Conservation (phyloP, 2,329 filamentous ascomycete genomes). For the Didymella sp. region DNA sequence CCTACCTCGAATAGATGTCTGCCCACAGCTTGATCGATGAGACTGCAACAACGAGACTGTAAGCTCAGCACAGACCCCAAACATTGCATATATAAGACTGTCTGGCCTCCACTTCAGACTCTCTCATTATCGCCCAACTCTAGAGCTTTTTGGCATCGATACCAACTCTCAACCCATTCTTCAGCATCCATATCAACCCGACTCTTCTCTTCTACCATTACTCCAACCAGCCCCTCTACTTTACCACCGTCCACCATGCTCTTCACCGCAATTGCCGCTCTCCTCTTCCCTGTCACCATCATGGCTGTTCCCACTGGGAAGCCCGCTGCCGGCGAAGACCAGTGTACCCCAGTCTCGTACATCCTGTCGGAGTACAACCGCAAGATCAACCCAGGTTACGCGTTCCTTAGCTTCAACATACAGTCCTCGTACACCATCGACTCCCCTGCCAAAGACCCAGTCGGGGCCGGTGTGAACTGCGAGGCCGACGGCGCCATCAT, state of each 20-base stretch:
- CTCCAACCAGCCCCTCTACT: not conserved
- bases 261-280: conserved; percentile 14
- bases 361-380: conserved; percentile 35
- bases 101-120: not conserved
- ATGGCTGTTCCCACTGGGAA: conserved; percentile 25
- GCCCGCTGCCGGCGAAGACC: conserved; percentile 13
- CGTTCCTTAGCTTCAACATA: conserved; percentile 37
- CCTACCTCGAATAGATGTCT: not conserved
- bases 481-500: conserved; percentile 24
- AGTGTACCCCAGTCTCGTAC: conserved; percentile 36
- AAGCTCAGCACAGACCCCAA: conserved; percentile 8
- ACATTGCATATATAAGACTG: not conserved
- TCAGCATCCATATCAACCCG: conserved; percentile 5
- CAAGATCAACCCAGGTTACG: conserved; percentile 18
- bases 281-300: conserved; percentile 30
- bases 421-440: conserved; percentile 27
- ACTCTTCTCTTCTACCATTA: not conserved
- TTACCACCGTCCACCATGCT: conserved; percentile 20
- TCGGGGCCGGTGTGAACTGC: conserved; percentile 29
- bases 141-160: conserved; percentile 6
- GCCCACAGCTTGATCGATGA: not conserved
- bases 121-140: conserved; percentile 4
- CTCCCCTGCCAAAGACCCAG: conserved; percentile 27
- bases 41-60: not conserved
- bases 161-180: conserved; percentile 14